phyloP scores from a whole-genome alignment of 1,284 basidiomycete species.

The Hypsizygus ulmarius region DNA sequence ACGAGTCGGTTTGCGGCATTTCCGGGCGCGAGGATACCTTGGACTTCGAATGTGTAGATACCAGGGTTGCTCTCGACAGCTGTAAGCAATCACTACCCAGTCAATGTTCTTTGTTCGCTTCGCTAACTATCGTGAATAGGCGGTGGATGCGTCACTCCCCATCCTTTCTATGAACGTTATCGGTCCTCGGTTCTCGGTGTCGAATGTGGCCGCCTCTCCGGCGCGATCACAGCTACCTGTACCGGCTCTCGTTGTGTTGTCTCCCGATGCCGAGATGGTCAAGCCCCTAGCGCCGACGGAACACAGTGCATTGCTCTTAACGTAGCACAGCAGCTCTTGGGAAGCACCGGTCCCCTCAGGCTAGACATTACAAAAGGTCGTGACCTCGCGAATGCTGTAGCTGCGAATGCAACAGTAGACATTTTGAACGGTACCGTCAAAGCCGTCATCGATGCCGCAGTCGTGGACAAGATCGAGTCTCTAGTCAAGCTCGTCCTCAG shows the following conservation, averaged over 20 bases:
- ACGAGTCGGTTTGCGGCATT: conserved; percentile 43
- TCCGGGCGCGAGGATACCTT: conserved; percentile 28
- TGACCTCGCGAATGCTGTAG: neutral
- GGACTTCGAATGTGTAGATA: conserved; percentile 48
- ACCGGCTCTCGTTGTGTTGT: conserved; percentile 24
- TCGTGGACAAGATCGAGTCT: neutral
- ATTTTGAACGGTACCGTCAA: neutral
- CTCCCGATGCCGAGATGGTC: conserved; percentile 25
- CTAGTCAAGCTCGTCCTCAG: neutral
- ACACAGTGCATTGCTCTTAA: conserved; percentile 17
- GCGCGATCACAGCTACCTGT: conserved; percentile 21
- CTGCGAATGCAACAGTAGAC: neutral
- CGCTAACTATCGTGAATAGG: conserved; percentile 17
- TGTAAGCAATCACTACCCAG: conserved; percentile 33
- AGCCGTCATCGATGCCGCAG: neutral
- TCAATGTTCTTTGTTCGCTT: neutral
- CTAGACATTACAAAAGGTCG: neutral
- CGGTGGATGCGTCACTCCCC: conserved; percentile 29
- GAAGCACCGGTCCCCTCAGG: neutral
- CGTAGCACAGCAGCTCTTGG: neutral
- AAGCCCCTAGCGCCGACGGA: conserved; percentile 18
- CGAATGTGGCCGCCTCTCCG: conserved; percentile 24
- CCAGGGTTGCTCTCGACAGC: conserved; percentile 40
- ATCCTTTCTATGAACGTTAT: conserved; percentile 24
- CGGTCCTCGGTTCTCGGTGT: conserved; percentile 15